Evolutionary conservation across 805 yeast genomes (phyloP), one percentile per base, ranked within the genome.

Genomic region (Hanseniaspora mollemarum): DNA sequence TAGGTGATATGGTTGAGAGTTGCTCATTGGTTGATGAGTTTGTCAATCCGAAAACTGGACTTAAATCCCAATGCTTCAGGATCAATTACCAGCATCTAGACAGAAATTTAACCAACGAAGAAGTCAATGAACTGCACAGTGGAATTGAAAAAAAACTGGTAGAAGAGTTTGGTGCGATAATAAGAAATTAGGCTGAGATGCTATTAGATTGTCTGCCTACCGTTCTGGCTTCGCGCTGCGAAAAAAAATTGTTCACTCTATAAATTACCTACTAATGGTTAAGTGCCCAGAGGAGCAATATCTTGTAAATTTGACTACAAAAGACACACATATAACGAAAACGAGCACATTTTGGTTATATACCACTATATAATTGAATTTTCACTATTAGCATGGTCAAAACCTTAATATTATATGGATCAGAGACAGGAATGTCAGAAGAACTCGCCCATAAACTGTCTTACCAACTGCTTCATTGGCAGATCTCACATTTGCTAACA

Each of bases 71-170:
- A 59, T 87, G 96, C 68, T 92, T 86, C 72, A 72, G 98, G 57
- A 76, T 92, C 53, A 82, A 83, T 62, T 92, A 87, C 67, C 97
- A 92, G 68, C 83, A 95, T 1, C 88, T 92, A 96, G 96, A 90
- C 59, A 77, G 96, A 59, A 83, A 83, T 53, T 71, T 92, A 57
- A 86, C 94, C 24, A 87, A 83, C 62, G 81, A 76, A 1, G 97
- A 92, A 63, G 75, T 92, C 50, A 90, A 90, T 61, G 70, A 60
- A 1, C 68, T 87, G 43, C 95, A 92, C 61, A 74, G 75, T 1
- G 63, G 68, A 36, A 84, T 90, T 24, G 78, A 85, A 55, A 57
- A 63, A 0, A 74, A 73, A n/a, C 70, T 92, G 56, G 68, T 66
- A 18, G 61, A 69, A 5, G 68, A 62, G 41, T 81, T 73, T 59